A percentile compares a stretch with the other conserved stretches of the same genome.
Conservation (phyloP, 768 basidiomycete genomes). For the Boletellus ananiceps region DNA sequence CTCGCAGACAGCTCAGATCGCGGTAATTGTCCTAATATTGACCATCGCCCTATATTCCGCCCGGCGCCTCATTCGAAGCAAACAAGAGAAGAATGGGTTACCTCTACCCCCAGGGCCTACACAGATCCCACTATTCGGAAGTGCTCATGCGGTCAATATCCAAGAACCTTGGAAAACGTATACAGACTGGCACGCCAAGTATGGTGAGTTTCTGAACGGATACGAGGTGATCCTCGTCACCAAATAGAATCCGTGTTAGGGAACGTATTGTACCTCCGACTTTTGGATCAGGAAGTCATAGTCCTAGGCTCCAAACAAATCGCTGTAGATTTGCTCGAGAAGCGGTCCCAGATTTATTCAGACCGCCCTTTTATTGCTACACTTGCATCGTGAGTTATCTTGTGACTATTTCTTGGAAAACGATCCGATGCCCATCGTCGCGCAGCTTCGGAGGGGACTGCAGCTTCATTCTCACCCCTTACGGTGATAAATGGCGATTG, state of each 20-base stretch:
- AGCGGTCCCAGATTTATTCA: conserved; percentile 43
- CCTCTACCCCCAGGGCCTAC: conserved; percentile 8
- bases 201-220: conserved; percentile 1
- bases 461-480: conserved; percentile 1
- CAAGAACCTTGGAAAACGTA: conserved; percentile 9
- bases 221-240: background rate
- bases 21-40: background rate
- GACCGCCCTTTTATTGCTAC: conserved; percentile 38
- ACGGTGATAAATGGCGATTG: conserved; percentile 11
- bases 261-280: conserved; percentile 41
- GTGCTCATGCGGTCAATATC: background rate
- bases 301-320: conserved; percentile 41
- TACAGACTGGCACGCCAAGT: conserved; percentile 2
- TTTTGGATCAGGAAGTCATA: conserved; percentile 42
- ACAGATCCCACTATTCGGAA: conserved; percentile 4
- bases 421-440: too few relatives aligned
- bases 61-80: background rate
- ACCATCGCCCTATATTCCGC: background rate
- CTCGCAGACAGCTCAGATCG: background rate
- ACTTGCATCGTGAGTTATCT: conserved; percentile 2
- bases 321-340: conserved; percentile 43
- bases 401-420: background rate
- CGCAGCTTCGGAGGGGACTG: conserved; percentile 1
- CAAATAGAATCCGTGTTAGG: conserved; percentile 21
- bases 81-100: background rate